Percentiles rank a stretch among this genome's conserved stretches.
phyloP scores from a whole-genome alignment of 768 basidiomycete genomes.

The Asterophora parasitica region DNA sequence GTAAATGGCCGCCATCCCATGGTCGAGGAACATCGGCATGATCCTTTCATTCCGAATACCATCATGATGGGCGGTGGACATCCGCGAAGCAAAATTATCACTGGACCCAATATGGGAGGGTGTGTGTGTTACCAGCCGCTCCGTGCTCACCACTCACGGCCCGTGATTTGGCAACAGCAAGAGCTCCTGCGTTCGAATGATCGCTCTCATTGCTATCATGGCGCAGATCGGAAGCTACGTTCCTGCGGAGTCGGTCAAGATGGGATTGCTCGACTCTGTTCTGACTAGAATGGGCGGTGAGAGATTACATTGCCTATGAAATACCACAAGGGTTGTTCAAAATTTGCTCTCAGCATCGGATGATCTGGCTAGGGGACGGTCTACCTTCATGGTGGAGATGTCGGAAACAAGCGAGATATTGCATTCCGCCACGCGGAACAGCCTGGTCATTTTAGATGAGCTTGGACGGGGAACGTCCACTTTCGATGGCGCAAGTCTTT shows the following conservation, averaged over 20 bases:
- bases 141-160: background rate
- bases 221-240: conserved; percentile 94
- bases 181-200: conserved; percentile 77
- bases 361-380: conserved; percentile 79
- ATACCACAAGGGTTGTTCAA: too few species aligned
- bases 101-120: conserved; percentile 85
- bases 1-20: conserved; percentile 89
- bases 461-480: conserved; percentile 90
- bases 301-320: too few species aligned
- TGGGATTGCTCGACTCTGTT: conserved; percentile 81
- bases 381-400: conserved; percentile 98
- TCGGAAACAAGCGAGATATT: conserved; percentile 90
- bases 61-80: conserved; percentile 55
- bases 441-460: conserved; percentile 88
- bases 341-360: conserved; percentile 75
- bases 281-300: conserved; percentile 87
- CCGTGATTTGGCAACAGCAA: conserved; percentile 43
- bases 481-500: conserved; percentile 66
- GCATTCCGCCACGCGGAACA: conserved; percentile 63
- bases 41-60: conserved; percentile 86
- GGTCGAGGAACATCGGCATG: conserved; percentile 71
- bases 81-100: conserved; percentile 64
- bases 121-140: conserved; percentile 24
- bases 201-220: conserved; percentile 73
- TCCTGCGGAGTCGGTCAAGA: conserved; percentile 67